Evolutionary conservation across 2,329 filamentous ascomycete species (phyloP), one percentile per base, ranked within the genome.

Genomic region (Ceratocystis alfenasii): DNA sequence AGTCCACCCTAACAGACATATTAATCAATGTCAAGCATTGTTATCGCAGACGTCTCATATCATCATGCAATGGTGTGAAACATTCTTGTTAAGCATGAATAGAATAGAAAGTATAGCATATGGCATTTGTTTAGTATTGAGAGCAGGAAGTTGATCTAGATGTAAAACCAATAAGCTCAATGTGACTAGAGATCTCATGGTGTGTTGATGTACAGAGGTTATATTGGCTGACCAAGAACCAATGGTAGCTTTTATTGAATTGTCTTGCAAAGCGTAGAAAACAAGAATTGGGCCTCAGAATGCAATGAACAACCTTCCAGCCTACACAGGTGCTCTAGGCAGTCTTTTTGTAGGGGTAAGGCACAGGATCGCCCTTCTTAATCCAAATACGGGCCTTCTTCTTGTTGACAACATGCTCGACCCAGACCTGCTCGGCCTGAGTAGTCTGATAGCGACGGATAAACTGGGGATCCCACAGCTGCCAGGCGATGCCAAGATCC

Each of bases 381-480:
- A 89, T 79, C 83, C 87, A 95, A 70, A 96, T 84, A 79, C 91
- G 90, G 74, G 86, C 87, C 82, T 87, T 89, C 83, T 90, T 95
- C 82, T 96, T 96, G 67, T 83, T 95, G 17, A 81, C 78, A 55
- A 83, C 78, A 77, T 99, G 91, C 80, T 97, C 94, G 55, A 93
- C 93, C 84, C 93, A 96, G 44, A 87, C 80, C 79, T 96, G 89
- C 71, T 87, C 85, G 66, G 86, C 87, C 73, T 88, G 78, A 71
- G 86, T 78, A 71, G 84, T 85, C 80, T 88, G 88, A 78, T 90
- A 99, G 71, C 83, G 83, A 71, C 89, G 84, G 70, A 97, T 90
- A 78, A 88, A 99, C 65, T 89, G 80, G 45, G 94, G 94, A 77
- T 99, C 94, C 94, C 94, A 99, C 22, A 99, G 82, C 77, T 99